A percentile compares a stretch with the other conserved stretches of the same genome.
Conservation (phyloP, 805 yeast species). For the Wickerhamomyces chambardii region DNA sequence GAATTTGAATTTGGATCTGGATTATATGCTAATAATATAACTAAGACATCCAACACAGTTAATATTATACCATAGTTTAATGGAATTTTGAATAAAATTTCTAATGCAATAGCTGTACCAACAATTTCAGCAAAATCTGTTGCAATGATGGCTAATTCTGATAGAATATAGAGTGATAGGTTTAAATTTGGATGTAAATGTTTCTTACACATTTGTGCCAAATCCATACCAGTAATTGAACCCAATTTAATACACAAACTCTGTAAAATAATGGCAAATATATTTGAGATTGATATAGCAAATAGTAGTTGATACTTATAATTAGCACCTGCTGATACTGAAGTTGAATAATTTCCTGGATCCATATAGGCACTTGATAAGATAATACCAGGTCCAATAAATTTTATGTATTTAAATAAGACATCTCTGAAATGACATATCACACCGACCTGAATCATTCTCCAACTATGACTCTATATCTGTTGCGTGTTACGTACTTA, state of each 20-base stretch:
- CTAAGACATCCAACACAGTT: constrained; percentile 75
- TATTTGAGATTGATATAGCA: constrained; percentile 54
- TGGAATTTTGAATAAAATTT: constrained; percentile 70
- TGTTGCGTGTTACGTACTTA: too few relatives aligned
- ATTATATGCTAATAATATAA: constrained; percentile 69
- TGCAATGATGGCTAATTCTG: constrained; percentile 84
- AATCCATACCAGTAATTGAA: constrained; percentile 69
- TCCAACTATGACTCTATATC: too few relatives aligned
- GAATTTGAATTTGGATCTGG: constrained; percentile 69
- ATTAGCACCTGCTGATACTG: constrained; percentile 72
- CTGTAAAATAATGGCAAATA: constrained; percentile 68
- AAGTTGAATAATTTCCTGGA: constrained; percentile 80
- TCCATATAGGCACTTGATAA: constrained; percentile 79
- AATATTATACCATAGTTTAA: constrained; percentile 65
- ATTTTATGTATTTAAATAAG: constrained; percentile 41
- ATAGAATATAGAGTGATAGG: constrained; percentile 51
- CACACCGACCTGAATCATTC: too few relatives aligned
- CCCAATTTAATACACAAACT: constrained; percentile 68
- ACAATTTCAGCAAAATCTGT: constrained; percentile 93
- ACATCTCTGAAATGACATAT: constrained; percentile 8
- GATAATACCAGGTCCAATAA: constrained; percentile 75
- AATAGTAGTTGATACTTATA: constrained; percentile 62
- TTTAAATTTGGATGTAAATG: constrained; percentile 57
- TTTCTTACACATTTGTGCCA: constrained; percentile 68
- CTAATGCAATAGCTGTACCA: constrained; percentile 83